Evolutionary conservation across 164 flowering plant genomes (phyloP).

Genomic region (Houttuynia cordata): DNA sequence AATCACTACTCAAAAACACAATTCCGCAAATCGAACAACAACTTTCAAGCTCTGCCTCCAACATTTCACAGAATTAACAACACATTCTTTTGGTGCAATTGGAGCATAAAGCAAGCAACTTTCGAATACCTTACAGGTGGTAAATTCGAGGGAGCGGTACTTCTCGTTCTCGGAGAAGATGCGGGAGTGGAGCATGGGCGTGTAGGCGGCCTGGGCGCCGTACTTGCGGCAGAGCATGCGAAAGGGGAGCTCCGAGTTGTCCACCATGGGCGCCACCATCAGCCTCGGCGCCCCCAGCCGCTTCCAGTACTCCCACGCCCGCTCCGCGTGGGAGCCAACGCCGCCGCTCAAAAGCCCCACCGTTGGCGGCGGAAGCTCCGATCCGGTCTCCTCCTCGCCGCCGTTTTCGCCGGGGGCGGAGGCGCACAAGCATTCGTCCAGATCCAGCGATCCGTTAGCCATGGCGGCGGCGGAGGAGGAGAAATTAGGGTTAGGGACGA

Average conservation of each 20-base stretch:
- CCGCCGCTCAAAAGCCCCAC: slow-evolving; percentile 22
- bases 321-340: slow-evolving; percentile 39
- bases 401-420: neutral
- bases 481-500: neutral
- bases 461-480: neutral
- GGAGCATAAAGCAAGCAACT: neutral
- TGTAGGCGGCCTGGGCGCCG: slow-evolving; percentile 89
- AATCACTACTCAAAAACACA: neutral
- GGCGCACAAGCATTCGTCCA: slow-evolving; percentile 1
- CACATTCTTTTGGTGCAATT: neutral
- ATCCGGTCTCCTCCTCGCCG: neutral
- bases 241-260: slow-evolving; percentile 90
- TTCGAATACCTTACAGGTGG: slow-evolving; percentile 61
- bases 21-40: neutral
- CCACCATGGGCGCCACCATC: slow-evolving; percentile 98
- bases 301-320: slow-evolving; percentile 93
- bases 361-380: slow-evolving; percentile 1
- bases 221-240: slow-evolving; percentile 86
- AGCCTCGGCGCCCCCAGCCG: slow-evolving; percentile 64
- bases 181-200: slow-evolving; percentile 92
- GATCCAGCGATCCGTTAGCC: neutral
- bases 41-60: neutral
- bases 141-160: slow-evolving; percentile 61
- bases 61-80: too few relatives aligned
- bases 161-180: slow-evolving; percentile 71